Evolutionary conservation across 176 grass and related monocot species (phyloP).

Genomic region (Saccharum officinarum): DNA sequence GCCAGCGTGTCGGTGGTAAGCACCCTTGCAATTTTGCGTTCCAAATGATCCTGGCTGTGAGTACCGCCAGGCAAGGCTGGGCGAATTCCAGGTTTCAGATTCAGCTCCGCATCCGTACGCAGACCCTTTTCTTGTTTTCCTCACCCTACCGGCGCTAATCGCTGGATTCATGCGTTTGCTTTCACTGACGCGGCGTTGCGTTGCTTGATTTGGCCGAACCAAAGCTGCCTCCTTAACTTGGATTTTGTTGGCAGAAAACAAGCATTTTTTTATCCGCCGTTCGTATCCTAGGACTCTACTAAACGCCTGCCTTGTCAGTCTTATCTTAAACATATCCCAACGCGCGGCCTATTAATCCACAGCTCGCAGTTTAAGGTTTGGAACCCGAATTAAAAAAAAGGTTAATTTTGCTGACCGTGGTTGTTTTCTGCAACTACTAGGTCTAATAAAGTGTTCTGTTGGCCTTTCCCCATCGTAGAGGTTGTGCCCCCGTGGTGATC

Average conservation of each 20-base stretch:
- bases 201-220: conserved; percentile 24
- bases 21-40: neutral
- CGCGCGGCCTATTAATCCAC: conserved; percentile 16
- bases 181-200: neutral
- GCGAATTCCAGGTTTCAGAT: neutral
- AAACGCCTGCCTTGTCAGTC: neutral
- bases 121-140: neutral
- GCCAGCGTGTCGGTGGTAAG: conserved; percentile 21
- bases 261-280: neutral
- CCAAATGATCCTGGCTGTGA: neutral
- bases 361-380: neutral
- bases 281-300: neutral
- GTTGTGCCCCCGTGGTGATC: conserved; percentile 12
- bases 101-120: neutral
- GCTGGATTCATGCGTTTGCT: neutral
- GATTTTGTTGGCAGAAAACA: neutral
- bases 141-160: neutral
- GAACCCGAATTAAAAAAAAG: neutral
- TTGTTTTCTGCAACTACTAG: neutral
- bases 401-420: conserved; percentile 23
- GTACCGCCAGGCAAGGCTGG: neutral
- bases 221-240: neutral
- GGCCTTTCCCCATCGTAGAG: conserved; percentile 30
- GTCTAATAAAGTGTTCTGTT: neutral
- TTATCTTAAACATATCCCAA: neutral